A percentile compares a stretch with the other conserved stretches of the same genome.
These are phyloP conservation scores for Aaosphaeria pasadenensis DNA, from an alignment of 2,329 filamentous ascomycete species.

Conservation along the genomic window DNA sequence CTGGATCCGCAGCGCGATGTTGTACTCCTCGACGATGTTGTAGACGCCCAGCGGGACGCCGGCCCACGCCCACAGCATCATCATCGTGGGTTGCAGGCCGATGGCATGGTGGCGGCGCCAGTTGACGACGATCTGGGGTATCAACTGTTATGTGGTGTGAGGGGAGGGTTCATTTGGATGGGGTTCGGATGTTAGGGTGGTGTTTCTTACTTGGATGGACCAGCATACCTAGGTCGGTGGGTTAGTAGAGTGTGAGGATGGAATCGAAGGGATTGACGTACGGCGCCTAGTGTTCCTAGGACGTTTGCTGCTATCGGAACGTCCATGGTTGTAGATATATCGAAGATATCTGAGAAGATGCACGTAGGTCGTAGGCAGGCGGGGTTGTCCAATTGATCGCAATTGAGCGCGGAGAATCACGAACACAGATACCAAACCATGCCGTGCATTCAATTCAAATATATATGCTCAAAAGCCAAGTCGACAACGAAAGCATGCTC, in stretches of 20 bases:
- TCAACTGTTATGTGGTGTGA: slow-evolving; percentile 45
- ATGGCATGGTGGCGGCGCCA: slow-evolving; percentile 63
- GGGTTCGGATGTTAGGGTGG: not conserved
- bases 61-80: slow-evolving; percentile 68
- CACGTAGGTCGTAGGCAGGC: no score
- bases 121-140: slow-evolving; percentile 69
- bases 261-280: slow-evolving; percentile 55
- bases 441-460: no score
- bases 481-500: no score
- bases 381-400: no score
- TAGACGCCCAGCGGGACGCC: slow-evolving; percentile 65
- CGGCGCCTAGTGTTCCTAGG: slow-evolving; percentile 59
- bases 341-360: no score
- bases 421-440: no score
- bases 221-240: slow-evolving; percentile 51
- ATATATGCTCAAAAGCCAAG: no score
- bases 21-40: slow-evolving; percentile 55
- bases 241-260: not conserved
- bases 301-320: slow-evolving; percentile 56
- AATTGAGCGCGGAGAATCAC: no score
- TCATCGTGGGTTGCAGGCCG: slow-evolving; percentile 67
- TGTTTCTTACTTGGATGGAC: slow-evolving; percentile 56
- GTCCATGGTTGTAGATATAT: slow-evolving; percentile 44
- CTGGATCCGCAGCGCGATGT: slow-evolving; percentile 53
- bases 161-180: not conserved